Base-by-base conservation (phyloP, 192 early-diverging fungal genomes). In the Linnemannia zychae region DNA sequence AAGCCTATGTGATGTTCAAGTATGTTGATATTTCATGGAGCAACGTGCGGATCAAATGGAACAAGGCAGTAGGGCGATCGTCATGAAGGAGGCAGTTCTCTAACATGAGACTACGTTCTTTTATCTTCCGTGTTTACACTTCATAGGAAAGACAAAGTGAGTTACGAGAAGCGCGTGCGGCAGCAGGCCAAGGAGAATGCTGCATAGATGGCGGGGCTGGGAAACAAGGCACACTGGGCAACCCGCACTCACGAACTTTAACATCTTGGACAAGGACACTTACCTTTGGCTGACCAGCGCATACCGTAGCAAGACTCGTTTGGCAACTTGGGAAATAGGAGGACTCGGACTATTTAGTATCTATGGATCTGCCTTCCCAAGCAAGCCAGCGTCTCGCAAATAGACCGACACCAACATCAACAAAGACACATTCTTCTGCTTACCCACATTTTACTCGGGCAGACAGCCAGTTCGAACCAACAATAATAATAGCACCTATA, bases 1-100 rank as follows among this genome's bases (percentile, higher is more conserved):
- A 97, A 40, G 96, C 96, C 2, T 97, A 96, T 85, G 84, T 92
- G 66, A 87, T 97, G 66, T 94, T 93, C 85, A 93, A 92, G 90
- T 93, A 83, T 63, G 85, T 71, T 13, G 57, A 63, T 63, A 12
- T 4, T 28, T 3, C 24, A 63, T 63, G 57, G 57, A 31, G 11
- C 12, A 48, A 33, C 48, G 34, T 70, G 37, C 28, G 79, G 81
- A 81, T 67, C 46, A 83, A 60, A 18, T 17, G 7, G 9, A n/a
- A 31, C 57, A 11, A 28, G 22, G 53, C 2, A 3, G 15, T 28
- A 15, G 57, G 28, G 4, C 24, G n/a, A 63, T 31, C 57, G 4
- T 15, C 12, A 13, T 7, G 9, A 63, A 53, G 52, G 20, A 22
- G 20, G n/a, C 22, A 53, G n/a, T 6, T 0, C 9, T 3, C 57